Evolutionary conservation across 306 rosid genomes (phyloP), one percentile per base, ranked within the genome.

Genomic region (Cicer bijugum): DNA sequence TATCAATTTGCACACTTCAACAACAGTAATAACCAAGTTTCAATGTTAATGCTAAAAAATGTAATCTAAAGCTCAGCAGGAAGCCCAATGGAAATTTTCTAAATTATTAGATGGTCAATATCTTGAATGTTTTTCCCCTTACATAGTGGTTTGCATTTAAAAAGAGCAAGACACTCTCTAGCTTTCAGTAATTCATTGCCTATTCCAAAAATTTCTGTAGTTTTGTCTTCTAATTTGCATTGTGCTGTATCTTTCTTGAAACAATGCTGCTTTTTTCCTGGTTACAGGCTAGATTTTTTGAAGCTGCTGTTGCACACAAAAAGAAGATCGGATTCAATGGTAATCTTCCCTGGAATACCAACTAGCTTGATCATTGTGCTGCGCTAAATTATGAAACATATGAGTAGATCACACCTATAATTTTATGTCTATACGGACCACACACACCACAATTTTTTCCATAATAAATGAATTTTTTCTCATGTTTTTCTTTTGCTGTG

Each of bases 301-400:
- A 91, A 83, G 90, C 91, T 51, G 99, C 97, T 1, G 96, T 70
- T 61, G 89, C 91, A 40, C 76, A 91, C 86, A 94, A 94, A 84
- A 90, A 87, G 88, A 94, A 91, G 91, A 94, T 94, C 65, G 93
- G 99, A 84, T 94, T 85, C 86, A 94, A 88, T 50, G 99, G 97
- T 91, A 86, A 68, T 16, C 7, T 66, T 28, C 11, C 50, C 6
- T 76, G 60, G 19, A 63, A 78, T 66, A 43, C 48, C 67, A 19
- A 42, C 53, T 66, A 74, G 23, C 55, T 69, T 11, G 28, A 14
- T 57, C 73, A 50, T 50, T 12, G 37, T 80, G 63, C 74, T 14
- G 38, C 38, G 9, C 65, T 70, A 74, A 53, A 8, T 38, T 47
- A 46, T 48, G 64, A 45, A 81, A 65, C 9, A 8, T 23, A 50